Evolutionary conservation across 345 rosid species (phyloP), one percentile per base, ranked within the genome.

Genomic region (Aquilaria yunnanensis): DNA sequence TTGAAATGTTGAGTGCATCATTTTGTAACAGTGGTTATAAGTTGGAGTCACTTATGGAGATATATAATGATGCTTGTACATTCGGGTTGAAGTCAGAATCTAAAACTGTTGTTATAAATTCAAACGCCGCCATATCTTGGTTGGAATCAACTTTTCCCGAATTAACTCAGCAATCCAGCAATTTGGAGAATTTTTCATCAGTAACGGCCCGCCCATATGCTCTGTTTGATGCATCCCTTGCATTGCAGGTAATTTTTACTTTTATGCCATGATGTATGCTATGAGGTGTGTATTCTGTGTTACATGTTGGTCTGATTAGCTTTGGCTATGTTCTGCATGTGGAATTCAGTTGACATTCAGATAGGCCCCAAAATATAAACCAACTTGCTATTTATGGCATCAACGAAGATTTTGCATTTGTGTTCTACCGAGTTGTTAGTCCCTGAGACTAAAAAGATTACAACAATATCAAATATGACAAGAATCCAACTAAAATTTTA

Each of bases 121-220:
- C 90, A 77, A 85, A 64, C 70, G 67, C 78, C 66, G 98, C 96
- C 73, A 89, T 91, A 64, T 84, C 88, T 71, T 95, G 96, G 97
- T 75, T 91, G 81, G 97, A 95, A 84, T 85, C 88, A 67, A 85
- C 84, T 52, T 95, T 95, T 80, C 90, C 96, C 50, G 96, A 84
- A 77, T 62, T 91, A 79, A 72, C 75, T 71, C 73, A 77, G 55
- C 86, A 85, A 74, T 67, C 68, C 63, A 54, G 66, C 48, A 84
- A 80, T 66, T 71, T 59, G 67, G 96, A 56, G 47, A 82, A 71
- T 70, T 69, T 66, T 16, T 64, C 72, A 56, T 71, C 80, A 5
- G 60, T 85, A 58, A 89, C 78, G 79, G 96, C 97, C 71, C 85
- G 60, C 43, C 89, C 96, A 12, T 70, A 76, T 82, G 90, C 88